Evolutionary conservation across 2,329 filamentous ascomycete genomes (phyloP).

Genomic region (Coniella vitis): DNA sequence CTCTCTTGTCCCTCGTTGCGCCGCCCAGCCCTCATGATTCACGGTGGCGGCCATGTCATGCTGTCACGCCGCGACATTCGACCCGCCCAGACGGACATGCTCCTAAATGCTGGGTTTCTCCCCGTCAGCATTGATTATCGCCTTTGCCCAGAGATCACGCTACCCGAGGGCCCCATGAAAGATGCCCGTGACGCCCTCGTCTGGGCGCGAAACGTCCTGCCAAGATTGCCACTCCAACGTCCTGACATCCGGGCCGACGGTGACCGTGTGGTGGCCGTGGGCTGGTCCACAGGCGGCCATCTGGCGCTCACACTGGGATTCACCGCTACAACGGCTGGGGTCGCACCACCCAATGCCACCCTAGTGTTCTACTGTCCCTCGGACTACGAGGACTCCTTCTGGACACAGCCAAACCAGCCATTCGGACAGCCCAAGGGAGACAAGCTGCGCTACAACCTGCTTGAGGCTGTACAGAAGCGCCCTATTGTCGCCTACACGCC

Average conservation of each 20-base stretch:
- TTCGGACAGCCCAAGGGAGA: neutral
- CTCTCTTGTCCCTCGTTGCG: neutral
- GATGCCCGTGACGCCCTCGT: conserved; percentile 36
- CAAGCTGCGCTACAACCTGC: neutral
- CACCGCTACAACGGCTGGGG: conserved; percentile 23
- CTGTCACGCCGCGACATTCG: conserved; percentile 32
- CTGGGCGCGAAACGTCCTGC: conserved; percentile 23
- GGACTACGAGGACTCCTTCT: conserved; percentile 17
- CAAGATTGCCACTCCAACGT: conserved; percentile 16
- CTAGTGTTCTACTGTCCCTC: conserved; percentile 35
- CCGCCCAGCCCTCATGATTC: conserved; percentile 34
- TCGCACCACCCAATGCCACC: conserved; percentile 34
- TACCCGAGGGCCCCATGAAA: conserved; percentile 38
- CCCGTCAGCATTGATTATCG: conserved; percentile 44
- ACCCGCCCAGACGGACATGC: conserved; percentile 28
- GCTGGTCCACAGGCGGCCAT: conserved; percentile 42
- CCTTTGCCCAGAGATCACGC: conserved; percentile 40
- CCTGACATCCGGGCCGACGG: conserved; percentile 20
- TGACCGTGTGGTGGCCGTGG: conserved; percentile 32
- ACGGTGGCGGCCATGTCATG: conserved; percentile 36
- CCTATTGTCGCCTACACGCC: conserved; percentile 6
- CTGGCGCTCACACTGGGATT: conserved; percentile 38
- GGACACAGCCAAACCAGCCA: conserved; percentile 6
- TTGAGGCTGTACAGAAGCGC: neutral
- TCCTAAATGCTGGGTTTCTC: conserved; percentile 34